These are phyloP conservation scores for Raphidocelis subcapitata DNA, from an alignment of 139 green algal genomes.

Conservation along the genomic window DNA sequence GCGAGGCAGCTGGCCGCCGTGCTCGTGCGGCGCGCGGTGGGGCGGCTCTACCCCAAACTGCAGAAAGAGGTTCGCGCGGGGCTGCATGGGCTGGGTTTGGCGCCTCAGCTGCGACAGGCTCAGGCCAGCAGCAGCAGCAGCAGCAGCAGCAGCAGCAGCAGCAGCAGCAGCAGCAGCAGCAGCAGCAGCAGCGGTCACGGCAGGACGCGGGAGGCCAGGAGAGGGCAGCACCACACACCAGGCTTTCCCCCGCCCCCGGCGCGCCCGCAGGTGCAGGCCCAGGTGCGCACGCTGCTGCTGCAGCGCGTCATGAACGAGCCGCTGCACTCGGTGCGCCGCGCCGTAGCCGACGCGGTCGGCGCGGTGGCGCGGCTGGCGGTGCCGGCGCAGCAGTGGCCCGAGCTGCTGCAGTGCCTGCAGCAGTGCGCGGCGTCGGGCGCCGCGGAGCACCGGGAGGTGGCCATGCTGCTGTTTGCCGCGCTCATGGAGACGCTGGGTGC, in stretches of 20 bases:
- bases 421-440: slow-evolving; percentile 38
- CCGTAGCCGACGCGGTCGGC: slow-evolving; percentile 49
- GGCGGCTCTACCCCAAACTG: slow-evolving; percentile 51
- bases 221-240: not conserved
- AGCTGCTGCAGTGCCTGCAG: slow-evolving; percentile 58
- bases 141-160: slow-evolving; percentile 10
- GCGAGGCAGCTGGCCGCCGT: slow-evolving; percentile 69
- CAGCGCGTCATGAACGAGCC: slow-evolving; percentile 52
- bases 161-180: too few species aligned
- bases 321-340: slow-evolving; percentile 48
- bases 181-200: too few species aligned
- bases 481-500: slow-evolving; percentile 61
- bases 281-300: slow-evolving; percentile 49
- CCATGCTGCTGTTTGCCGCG: slow-evolving; percentile 59
- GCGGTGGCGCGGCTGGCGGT: slow-evolving; percentile 54
- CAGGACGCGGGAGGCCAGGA: not conserved
- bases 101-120: not conserved
- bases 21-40: slow-evolving; percentile 65
- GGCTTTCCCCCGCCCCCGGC: too few species aligned
- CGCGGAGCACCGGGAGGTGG: slow-evolving; percentile 57
- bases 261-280: slow-evolving; percentile 19
- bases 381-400: slow-evolving; percentile 52
- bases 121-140: not conserved
- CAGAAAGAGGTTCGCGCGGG: slow-evolving; percentile 13
- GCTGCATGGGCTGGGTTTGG: not conserved